A percentile compares a stretch with the other conserved stretches of the same genome.
Evolutionary conservation across 2,329 filamentous ascomycete species (phyloP).

Genomic region (Diaporthe sp.): DNA sequence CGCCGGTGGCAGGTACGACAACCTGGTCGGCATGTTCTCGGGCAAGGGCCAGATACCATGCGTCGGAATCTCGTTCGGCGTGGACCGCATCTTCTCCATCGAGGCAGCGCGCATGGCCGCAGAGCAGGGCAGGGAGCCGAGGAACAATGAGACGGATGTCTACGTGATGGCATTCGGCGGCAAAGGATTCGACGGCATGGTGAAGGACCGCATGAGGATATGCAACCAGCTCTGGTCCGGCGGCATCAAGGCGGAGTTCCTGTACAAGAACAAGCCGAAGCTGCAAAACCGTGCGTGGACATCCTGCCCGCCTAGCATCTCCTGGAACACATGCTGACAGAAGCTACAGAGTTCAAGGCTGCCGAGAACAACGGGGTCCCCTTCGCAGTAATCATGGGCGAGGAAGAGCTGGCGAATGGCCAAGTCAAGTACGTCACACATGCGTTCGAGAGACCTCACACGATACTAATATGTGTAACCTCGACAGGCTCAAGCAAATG

Average conservation of each 20-base stretch:
- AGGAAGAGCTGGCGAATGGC: constrained; percentile 86
- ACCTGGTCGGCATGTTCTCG: constrained; percentile 86
- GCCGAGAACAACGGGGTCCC: constrained; percentile 84
- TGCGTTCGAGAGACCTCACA: constrained; percentile 51
- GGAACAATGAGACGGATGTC: constrained; percentile 80
- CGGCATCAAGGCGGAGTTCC: constrained; percentile 91
- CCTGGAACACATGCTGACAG: not conserved
- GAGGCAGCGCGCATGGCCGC: constrained; percentile 78
- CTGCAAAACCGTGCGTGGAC: constrained; percentile 68
- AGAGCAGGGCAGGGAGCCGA: constrained; percentile 57
- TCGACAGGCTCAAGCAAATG: constrained; percentile 76
- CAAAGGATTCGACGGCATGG: constrained; percentile 82
- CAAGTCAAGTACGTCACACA: constrained; percentile 69
- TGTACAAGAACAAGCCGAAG: constrained; percentile 91
- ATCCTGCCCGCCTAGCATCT: not conserved
- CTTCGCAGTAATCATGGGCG: constrained; percentile 88
- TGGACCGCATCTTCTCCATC: constrained; percentile 92
- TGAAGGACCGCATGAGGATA: constrained; percentile 86
- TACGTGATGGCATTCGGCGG: constrained; percentile 96
- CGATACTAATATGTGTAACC: not conserved
- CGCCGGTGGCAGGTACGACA: constrained; percentile 87
- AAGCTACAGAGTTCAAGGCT: constrained; percentile 78
- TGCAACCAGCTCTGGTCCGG: constrained; percentile 84
- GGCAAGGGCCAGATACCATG: constrained; percentile 84
- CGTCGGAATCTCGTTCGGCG: constrained; percentile 89